phyloP scores from a whole-genome alignment of 495 filamentous ascomycete genomes.

The Aspergillus panamensis region DNA sequence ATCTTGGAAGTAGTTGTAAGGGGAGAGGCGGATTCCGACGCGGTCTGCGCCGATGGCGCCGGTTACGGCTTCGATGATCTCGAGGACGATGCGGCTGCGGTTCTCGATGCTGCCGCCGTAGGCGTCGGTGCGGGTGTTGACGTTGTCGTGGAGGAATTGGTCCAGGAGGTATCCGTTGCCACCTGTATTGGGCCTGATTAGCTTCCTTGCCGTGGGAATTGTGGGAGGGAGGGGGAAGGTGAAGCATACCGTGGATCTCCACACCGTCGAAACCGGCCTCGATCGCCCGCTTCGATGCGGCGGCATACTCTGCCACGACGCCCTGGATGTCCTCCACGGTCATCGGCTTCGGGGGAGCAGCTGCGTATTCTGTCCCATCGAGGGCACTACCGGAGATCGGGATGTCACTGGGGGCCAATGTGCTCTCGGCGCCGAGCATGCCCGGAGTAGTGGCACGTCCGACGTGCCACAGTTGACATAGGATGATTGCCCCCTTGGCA shows the following conservation, averaged over 20 bases:
- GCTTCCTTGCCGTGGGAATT: background rate
- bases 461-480: conserved; percentile 51
- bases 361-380: conserved; percentile 29
- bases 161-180: conserved; percentile 56
- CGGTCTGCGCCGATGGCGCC: conserved; percentile 29
- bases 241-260: conserved; percentile 47
- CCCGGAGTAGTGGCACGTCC: conserved; percentile 45
- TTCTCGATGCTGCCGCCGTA: conserved; percentile 54
- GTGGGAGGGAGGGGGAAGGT: background rate
- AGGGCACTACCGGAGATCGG: conserved; percentile 27
- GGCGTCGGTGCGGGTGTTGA: conserved; percentile 49
- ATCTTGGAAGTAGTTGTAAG: conserved; percentile 50
- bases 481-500: conserved; percentile 47
- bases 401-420: conserved; percentile 23
- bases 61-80: conserved; percentile 35
- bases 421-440: conserved; percentile 26
- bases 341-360: conserved; percentile 39
- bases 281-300: conserved; percentile 57
- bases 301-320: conserved; percentile 45
- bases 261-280: conserved; percentile 61
- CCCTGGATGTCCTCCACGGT: conserved; percentile 43
- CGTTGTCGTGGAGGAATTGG: conserved; percentile 50
- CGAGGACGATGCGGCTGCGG: conserved; percentile 44
- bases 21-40: conserved; percentile 43
- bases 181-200: conserved; percentile 13